Percentiles rank a stretch among this genome's conserved stretches.
Evolutionary conservation across 1,139 yeast species (phyloP).

Genomic region (Candida sp.): DNA sequence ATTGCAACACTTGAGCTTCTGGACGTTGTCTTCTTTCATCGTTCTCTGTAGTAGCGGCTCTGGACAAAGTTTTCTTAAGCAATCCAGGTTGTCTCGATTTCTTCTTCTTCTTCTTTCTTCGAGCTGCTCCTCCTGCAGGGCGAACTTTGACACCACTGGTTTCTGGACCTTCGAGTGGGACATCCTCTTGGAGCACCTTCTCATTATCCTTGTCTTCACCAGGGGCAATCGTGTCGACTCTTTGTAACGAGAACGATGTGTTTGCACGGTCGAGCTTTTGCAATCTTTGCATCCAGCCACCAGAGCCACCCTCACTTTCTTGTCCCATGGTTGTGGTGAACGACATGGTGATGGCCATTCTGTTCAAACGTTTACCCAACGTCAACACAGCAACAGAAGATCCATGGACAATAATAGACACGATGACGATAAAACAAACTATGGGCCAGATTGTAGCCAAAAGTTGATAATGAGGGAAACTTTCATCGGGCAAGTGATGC

Average conservation of each 20-base stretch:
- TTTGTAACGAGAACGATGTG: slow-evolving; percentile 78
- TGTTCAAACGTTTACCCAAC: slow-evolving; percentile 85
- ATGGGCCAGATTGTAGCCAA: slow-evolving; percentile 90
- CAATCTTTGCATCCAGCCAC: slow-evolving; percentile 84
- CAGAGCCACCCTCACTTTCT: slow-evolving; percentile 30
- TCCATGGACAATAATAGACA: slow-evolving; percentile 94
- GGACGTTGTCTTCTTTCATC: slow-evolving; percentile 41
- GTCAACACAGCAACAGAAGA: slow-evolving; percentile 96
- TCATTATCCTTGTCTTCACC: slow-evolving; percentile 10
- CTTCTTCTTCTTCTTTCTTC: slow-evolving; percentile 39
- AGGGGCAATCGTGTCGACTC: slow-evolving; percentile 68
- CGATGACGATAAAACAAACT: slow-evolving; percentile 80
- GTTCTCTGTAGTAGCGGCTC: slow-evolving; percentile 28
- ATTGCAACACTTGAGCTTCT: slow-evolving; percentile 44
- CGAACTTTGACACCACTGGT: slow-evolving; percentile 72
- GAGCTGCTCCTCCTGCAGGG: slow-evolving; percentile 79
- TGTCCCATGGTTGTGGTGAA: slow-evolving; percentile 74
- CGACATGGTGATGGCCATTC: slow-evolving; percentile 93
- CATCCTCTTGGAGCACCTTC: background rate
- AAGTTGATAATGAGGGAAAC: slow-evolving; percentile 66
- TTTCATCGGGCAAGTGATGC: slow-evolving; percentile 53
- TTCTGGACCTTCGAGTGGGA: slow-evolving; percentile 29
- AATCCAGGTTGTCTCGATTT: slow-evolving; percentile 31
- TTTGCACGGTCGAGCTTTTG: slow-evolving; percentile 78
- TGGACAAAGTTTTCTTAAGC: slow-evolving; percentile 36